A percentile compares a stretch with the other conserved stretches of the same genome.
These are phyloP conservation scores for Tuber indicum DNA, from an alignment of 495 filamentous ascomycete species.

Conservation along the genomic window DNA sequence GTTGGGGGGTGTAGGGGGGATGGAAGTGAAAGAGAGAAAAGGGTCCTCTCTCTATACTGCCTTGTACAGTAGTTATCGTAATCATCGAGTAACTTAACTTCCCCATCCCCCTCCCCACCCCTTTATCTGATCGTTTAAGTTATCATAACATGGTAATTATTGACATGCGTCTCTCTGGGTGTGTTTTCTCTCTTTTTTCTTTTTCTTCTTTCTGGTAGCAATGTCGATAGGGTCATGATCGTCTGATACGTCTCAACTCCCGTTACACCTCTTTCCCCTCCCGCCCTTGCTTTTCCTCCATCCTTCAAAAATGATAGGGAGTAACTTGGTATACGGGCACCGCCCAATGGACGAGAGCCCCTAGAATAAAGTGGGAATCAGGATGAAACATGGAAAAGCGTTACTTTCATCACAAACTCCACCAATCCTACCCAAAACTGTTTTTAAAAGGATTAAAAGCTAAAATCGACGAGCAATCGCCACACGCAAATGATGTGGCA, in stretches of 20 bases:
- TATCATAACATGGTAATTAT: neutral
- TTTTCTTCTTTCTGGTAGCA: neutral
- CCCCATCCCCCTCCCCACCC: neutral
- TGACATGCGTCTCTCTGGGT: neutral
- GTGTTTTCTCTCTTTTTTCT: neutral
- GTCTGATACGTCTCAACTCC: neutral
- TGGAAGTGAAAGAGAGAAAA: neutral
- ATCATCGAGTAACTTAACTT: neutral
- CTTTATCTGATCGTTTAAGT: neutral
- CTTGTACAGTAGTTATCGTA: neutral
- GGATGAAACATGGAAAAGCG: neutral
- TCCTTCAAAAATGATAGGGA: neutral
- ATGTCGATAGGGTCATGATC: neutral
- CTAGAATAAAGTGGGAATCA: neutral
- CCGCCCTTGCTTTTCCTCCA: neutral
- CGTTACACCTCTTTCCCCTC: neutral
- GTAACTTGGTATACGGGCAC: neutral
- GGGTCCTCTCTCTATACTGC: neutral
- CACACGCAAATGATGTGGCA: neutral
- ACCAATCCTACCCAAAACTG: neutral
- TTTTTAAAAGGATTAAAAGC: too few relatives aligned
- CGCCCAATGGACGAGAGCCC: neutral
- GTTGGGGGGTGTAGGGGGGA: neutral
- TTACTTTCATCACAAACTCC: neutral
- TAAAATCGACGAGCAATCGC: neutral